Percentiles rank a stretch among this genome's conserved stretches.
phyloP scores from a whole-genome alignment of 2,329 filamentous ascomycete species.

The Dryadomyces quercus-mongolicae region DNA sequence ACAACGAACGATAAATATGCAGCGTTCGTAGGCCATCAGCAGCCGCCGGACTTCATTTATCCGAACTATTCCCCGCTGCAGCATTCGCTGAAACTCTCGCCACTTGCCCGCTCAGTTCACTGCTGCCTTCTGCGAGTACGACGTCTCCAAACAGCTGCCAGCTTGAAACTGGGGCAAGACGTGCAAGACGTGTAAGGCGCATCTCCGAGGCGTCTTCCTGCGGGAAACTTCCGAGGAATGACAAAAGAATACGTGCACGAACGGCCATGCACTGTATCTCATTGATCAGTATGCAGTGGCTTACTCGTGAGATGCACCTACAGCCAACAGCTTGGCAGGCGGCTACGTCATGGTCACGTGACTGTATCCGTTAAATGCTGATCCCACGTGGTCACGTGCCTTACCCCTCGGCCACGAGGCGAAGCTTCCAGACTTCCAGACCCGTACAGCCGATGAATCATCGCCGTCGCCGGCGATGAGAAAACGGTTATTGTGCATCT shows the following conservation, averaged over 20 bases:
- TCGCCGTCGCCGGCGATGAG: background rate
- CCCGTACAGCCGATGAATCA: background rate
- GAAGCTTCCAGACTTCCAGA: background rate
- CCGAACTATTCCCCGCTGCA: conserved; percentile 6
- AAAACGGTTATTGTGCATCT: background rate
- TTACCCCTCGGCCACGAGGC: background rate
- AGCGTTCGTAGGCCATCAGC: background rate
- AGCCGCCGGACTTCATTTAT: background rate
- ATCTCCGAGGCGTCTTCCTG: too few species aligned
- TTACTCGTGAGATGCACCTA: background rate
- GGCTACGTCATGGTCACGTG: background rate
- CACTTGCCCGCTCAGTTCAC: background rate
- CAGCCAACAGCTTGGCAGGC: background rate
- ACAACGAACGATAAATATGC: background rate
- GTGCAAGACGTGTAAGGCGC: too few species aligned
- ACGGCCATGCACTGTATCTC: background rate
- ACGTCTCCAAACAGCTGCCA: background rate
- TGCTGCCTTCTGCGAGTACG: background rate
- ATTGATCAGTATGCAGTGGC: too few species aligned
- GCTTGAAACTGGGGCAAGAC: background rate
- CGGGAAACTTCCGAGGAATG: background rate
- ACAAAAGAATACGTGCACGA: background rate
- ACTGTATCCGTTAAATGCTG: background rate
- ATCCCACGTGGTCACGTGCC: background rate
- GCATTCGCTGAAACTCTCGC: conserved; percentile 11